These are phyloP conservation scores for Euphorbia peplus DNA, from an alignment of 345 rosid genomes.

Conservation along the genomic window DNA sequence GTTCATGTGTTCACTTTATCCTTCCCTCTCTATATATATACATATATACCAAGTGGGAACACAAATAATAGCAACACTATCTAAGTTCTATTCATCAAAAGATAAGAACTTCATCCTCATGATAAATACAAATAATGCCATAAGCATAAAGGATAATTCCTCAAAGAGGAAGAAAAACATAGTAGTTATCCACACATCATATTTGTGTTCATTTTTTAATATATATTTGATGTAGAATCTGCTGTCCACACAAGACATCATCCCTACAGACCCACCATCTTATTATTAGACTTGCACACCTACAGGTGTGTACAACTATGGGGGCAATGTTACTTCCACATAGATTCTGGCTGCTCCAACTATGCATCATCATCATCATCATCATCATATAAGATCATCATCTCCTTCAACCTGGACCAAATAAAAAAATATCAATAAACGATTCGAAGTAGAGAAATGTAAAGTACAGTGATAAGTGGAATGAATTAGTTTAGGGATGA, in stretches of 20 bases:
- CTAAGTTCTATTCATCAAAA: neutral
- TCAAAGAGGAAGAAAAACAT: neutral
- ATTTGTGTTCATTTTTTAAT: neutral
- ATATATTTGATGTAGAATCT: slow-evolving; percentile 4
- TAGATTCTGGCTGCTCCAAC: slow-evolving; percentile 4
- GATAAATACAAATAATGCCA: neutral
- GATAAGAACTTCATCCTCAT: neutral
- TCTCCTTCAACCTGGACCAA: too few relatives aligned
- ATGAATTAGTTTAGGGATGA: slow-evolving; percentile 6
- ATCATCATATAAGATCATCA: too few relatives aligned
- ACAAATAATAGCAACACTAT: too few relatives aligned
- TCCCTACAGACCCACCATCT: neutral
- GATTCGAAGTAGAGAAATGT: neutral
- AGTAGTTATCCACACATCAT: slow-evolving; percentile 7
- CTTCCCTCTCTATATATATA: too few relatives aligned
- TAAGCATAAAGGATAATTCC: neutral
- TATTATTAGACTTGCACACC: neutral
- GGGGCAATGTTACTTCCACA: neutral
- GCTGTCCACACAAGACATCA: neutral
- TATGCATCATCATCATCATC: neutral
- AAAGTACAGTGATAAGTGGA: neutral
- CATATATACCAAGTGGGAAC: too few relatives aligned
- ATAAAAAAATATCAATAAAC: neutral
- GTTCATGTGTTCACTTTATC: too few relatives aligned
- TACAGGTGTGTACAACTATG: neutral